A percentile compares a stretch with the other conserved stretches of the same genome.
These are phyloP conservation scores for Fusarium poae DNA, from an alignment of 2,329 filamentous ascomycete species.

Conservation along the genomic window DNA sequence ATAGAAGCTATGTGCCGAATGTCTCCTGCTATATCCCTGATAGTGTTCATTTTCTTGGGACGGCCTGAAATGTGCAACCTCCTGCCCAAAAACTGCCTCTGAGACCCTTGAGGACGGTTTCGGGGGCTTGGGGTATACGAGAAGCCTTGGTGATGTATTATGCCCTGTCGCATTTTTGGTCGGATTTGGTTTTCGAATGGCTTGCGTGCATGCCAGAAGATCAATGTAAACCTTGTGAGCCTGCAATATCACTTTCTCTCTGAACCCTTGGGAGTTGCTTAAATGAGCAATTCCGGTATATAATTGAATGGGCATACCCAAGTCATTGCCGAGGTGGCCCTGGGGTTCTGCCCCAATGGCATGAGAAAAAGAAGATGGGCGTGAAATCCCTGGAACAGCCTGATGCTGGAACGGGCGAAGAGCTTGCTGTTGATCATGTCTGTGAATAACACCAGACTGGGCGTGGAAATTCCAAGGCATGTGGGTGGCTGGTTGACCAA, in stretches of 20 bases:
- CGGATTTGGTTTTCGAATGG: conserved; percentile 64
- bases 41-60: conserved; percentile 22
- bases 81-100: conserved; percentile 16
- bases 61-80: conserved; percentile 9
- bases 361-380: conserved; percentile 26
- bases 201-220: conserved; percentile 74
- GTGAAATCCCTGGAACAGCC: conserved; percentile 21
- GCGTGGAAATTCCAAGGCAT: conserved; percentile 40
- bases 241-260: conserved; percentile 75
- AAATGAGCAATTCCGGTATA: conserved; percentile 26
- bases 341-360: conserved; percentile 18
- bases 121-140: conserved; percentile 68
- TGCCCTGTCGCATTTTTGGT: conserved; percentile 55
- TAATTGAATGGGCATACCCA: conserved; percentile 16
- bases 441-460: conserved; percentile 14
- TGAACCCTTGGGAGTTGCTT: conserved; percentile 61
- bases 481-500: conserved; percentile 50
- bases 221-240: conserved; percentile 81
- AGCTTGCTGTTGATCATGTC: conserved; percentile 34
- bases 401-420: conserved; percentile 27
- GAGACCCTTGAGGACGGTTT: conserved; percentile 48
- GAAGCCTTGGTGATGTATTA: conserved; percentile 60
- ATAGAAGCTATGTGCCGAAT: conserved; percentile 23
- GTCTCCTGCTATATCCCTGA: conserved; percentile 33
- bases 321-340: conserved; percentile 17